These are phyloP conservation scores for Globisporangium spiculum DNA, from an alignment of 352 stramenopile genomes.

Conservation along the genomic window DNA sequence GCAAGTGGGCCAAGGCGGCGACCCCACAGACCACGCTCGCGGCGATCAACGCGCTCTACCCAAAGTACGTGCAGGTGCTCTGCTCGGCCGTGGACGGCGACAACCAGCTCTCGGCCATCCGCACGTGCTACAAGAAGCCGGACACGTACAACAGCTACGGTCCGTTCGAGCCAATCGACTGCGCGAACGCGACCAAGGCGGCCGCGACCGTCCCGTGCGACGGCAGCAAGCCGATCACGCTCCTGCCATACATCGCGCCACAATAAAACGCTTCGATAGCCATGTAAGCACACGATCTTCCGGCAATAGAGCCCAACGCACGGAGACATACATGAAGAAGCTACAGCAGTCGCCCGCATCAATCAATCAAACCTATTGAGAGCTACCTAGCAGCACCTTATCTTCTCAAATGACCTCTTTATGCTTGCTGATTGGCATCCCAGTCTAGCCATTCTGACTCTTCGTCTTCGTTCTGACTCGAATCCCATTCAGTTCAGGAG, in stretches of 20 bases:
- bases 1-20: constrained; percentile 38
- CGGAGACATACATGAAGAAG: no score
- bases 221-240: constrained; percentile 9
- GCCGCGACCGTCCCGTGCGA: constrained; percentile 7
- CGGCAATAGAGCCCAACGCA: neutral
- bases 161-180: constrained; percentile 15
- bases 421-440: neutral
- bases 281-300: neutral
- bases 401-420: neutral
- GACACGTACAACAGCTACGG: neutral
- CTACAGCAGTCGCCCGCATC: no score
- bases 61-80: constrained; percentile 57
- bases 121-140: constrained; percentile 58
- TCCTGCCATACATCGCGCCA: constrained; percentile 11
- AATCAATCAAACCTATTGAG: no score
- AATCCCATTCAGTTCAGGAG: constrained; percentile 2
- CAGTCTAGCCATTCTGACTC: no score
- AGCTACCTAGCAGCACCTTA: neutral
- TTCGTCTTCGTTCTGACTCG: neutral
- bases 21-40: constrained; percentile 25
- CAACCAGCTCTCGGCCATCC: constrained; percentile 69
- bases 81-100: constrained; percentile 52
- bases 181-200: constrained; percentile 13
- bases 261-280: constrained; percentile 1
- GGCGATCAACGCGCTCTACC: constrained; percentile 47